phyloP scores from a whole-genome alignment of 441 rosid species.

The Pelargonium citronellum region DNA sequence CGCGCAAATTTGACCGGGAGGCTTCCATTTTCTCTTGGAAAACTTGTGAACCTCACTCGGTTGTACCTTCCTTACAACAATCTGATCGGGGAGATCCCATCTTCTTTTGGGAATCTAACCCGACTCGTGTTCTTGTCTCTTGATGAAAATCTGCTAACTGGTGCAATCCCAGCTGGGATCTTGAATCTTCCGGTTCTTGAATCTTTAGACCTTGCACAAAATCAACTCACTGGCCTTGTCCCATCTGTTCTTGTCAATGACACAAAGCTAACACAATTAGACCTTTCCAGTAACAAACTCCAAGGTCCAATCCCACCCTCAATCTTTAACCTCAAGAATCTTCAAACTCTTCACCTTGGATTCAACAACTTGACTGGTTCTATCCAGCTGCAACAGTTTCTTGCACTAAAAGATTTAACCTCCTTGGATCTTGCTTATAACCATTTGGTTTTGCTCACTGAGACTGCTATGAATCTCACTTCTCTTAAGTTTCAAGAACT shows the following conservation, averaged over 20 bases:
- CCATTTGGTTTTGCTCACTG: background rate
- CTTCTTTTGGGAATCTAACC: background rate
- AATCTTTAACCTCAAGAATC: background rate
- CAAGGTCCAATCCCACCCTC: conserved; percentile 4
- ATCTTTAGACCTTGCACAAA: background rate
- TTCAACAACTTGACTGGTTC: background rate
- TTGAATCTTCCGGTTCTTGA: background rate
- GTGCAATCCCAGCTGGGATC: background rate
- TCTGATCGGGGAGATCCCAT: conserved; percentile 3
- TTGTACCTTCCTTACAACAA: conserved; percentile 3
- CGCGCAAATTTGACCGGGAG: conserved; percentile 12
- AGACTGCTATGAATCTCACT: background rate
- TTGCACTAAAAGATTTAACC: background rate
- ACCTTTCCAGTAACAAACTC: conserved; percentile 10
- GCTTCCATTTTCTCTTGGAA: background rate
- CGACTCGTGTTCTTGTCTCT: background rate
- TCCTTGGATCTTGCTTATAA: conserved; percentile 3
- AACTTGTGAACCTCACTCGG: background rate
- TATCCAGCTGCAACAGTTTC: background rate
- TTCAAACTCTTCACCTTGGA: background rate
- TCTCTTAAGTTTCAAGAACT: background rate
- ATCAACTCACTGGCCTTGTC: background rate
- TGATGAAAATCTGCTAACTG: background rate
- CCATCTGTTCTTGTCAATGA: background rate
- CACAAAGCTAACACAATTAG: background rate